Evolutionary conservation across 345 rosid genomes (phyloP), one percentile per base, ranked within the genome.

Genomic region (Salix purpurea): DNA sequence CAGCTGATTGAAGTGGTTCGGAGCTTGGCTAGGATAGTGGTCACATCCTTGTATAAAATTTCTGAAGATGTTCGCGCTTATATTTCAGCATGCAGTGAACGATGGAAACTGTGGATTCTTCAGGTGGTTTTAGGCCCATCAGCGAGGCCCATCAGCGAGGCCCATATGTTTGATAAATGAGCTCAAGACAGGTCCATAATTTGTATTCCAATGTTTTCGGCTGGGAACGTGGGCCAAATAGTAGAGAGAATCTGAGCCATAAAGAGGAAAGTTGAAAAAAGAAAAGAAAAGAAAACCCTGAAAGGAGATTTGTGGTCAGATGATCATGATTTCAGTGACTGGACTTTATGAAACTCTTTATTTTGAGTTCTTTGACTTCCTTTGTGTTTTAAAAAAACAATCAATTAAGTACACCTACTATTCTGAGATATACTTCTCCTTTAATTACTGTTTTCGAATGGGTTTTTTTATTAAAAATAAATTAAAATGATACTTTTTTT

Each of bases 1-100:
- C 61, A 44, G 79, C 73, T 86, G 78, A 84, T 16, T 58, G 12
- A 10, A 58, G 28, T 1, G 0, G 64, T 23, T 4, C 28, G 28
- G 28, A 58, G 24, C 64, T 58, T 58, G n/a, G 26, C 5, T 58
- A 23, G 15, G 64, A 58, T 58, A 8, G 23, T 56, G 9, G 62
- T 1, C 26, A 7, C 4, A 4, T 56, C 28, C 14, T 1, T 10
- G 26, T 23, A 9, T 5, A 34, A 34, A 34, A 34, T n/a, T 23
- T n/a, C 13, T 9, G 62, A 46, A 46, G 18, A 56, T 58, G 13
- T n/a, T n/a, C 62, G 10, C 23, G 62, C 6, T 56, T 4, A 56
- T 58, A 58, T n/a, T 8, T 58, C 15, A 23, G 64, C 12, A 9
- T 23, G 11, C 11, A 8, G 26, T 58, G 62, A 24, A n/a, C n/a